These are phyloP conservation scores for Apiospora koreana DNA, from an alignment of 2,329 filamentous ascomycete genomes.

Conservation along the genomic window DNA sequence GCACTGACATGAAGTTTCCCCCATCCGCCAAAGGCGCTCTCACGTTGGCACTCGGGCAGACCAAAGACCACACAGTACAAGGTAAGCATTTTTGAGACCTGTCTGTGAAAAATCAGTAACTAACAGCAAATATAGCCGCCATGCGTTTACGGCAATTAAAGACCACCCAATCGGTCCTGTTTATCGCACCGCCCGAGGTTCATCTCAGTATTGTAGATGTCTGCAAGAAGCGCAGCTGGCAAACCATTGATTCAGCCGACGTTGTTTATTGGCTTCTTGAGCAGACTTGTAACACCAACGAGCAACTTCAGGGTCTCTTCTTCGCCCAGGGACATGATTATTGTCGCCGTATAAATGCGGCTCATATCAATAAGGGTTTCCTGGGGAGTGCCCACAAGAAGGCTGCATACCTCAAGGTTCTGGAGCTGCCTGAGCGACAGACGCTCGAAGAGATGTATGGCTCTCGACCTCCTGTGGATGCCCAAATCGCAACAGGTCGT, in stretches of 20 bases:
- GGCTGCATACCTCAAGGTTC: not conserved
- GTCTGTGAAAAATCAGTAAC: not conserved
- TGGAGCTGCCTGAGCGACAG: not conserved
- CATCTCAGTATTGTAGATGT: not conserved
- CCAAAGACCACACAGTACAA: slow-evolving; percentile 41
- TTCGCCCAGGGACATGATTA: slow-evolving; percentile 62
- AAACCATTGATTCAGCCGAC: slow-evolving; percentile 45
- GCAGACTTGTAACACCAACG: slow-evolving; percentile 61
- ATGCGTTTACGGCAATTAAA: slow-evolving; percentile 64
- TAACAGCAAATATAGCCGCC: slow-evolving; percentile 52
- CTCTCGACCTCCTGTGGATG: not conserved
- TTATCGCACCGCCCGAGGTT: slow-evolving; percentile 48
- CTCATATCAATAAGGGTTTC: not conserved
- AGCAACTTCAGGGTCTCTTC: slow-evolving; percentile 60
- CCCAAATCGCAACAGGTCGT: not conserved
- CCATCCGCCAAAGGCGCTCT: slow-evolving; percentile 47
- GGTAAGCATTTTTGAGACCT: not conserved
- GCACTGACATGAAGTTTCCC: slow-evolving; percentile 58
- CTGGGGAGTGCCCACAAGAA: not conserved
- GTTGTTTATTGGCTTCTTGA: slow-evolving; percentile 61
- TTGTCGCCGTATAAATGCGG: slow-evolving; percentile 43
- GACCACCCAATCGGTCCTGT: slow-evolving; percentile 53
- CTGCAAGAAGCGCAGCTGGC: not conserved
- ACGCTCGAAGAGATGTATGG: not conserved
- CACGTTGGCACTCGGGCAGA: slow-evolving; percentile 55